Evolutionary conservation across 768 basidiomycete genomes (phyloP), one percentile per base, ranked within the genome.

Genomic region (Pulveroboletus frians): DNA sequence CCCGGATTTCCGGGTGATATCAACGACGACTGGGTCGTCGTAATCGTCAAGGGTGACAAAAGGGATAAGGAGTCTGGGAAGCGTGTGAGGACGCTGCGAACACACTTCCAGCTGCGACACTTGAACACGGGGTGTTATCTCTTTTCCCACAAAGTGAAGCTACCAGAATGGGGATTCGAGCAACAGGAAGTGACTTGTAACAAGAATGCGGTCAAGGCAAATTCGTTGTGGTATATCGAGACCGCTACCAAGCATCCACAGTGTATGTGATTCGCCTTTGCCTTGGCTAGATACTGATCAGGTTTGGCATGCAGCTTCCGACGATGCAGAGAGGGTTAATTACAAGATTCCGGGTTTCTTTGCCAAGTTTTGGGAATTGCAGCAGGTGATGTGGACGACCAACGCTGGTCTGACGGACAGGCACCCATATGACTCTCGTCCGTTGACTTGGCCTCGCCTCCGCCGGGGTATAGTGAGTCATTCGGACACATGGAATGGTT

Each of bases 141-240:
- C 32, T 99, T 98, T 75, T 92, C 89, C 20, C 96, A 99, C 72
- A 96, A 96, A 68, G 87, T 97, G 60, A 98, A 98, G 70, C 72
- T 99, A 1, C 96, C 96, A 0, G 89, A 96, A 5, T 99, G 96
- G 96, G 96, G 83, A 0, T 99, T 78, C 58, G 96, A 97, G 63
- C 96, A 99, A 68, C 96, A 99, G 66, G 96, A 99, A 63, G 96
- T 99, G 44, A 98, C 96, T 0, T 99, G 96, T 69, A 99, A 99
- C 71, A 98, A 93, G 77, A 95, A 98, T 59, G 94, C 96, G 11
- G 86, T 86, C 21, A 78, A 73, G 66, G 78, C 76, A 2, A 98
- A 98, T 67, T 93, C 92, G 27, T 64, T 98, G 52, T 98, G 96
- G 96, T 92, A 80, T 59, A 73, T 97, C 36, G 96, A 99, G 73